Conservation (phyloP, 2,329 filamentous ascomycete species). For the Hypomyces perniciosus region DNA sequence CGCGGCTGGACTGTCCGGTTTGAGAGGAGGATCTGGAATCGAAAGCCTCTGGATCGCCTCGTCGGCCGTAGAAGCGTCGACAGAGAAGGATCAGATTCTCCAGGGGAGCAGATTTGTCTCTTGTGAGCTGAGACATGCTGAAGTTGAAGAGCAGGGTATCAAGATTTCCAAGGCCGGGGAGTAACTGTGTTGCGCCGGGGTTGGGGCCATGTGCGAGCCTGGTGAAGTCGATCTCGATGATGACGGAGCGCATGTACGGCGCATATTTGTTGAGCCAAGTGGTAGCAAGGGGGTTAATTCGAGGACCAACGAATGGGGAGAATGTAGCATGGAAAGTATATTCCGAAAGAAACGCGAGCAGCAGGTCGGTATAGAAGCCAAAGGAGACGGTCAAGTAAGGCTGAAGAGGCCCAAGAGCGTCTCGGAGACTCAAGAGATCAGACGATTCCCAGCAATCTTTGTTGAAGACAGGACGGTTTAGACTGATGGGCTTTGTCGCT, state of each 20-base stretch:
- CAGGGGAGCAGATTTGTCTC: constrained; percentile 19
- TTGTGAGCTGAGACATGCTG: constrained; percentile 20
- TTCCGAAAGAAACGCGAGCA: constrained; percentile 29
- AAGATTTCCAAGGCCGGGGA: constrained; percentile 20
- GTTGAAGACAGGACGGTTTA: constrained; percentile 23
- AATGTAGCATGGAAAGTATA: constrained; percentile 34
- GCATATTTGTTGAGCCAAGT: constrained; percentile 31
- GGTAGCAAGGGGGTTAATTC: constrained; percentile 29
- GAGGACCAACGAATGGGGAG: constrained; percentile 30
- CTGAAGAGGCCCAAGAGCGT: constrained; percentile 20
- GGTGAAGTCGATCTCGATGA: constrained; percentile 37
- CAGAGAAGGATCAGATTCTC: constrained; percentile 28
- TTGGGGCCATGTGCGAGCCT: constrained; percentile 28
- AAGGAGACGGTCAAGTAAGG: constrained; percentile 28
- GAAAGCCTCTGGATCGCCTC: constrained; percentile 1
- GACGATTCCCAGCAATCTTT: constrained; percentile 29
- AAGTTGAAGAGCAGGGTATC: constrained; percentile 24
- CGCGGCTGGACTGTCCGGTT: background rate
- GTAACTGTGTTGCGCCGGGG: constrained; percentile 19
- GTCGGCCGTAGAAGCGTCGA: constrained; percentile 28
- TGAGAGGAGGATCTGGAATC: background rate
- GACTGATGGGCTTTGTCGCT: constrained; percentile 21
- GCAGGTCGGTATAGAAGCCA: constrained; percentile 31
- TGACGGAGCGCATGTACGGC: constrained; percentile 29
- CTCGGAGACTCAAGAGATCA: constrained; percentile 27